Percentiles rank a stretch among this genome's conserved stretches.
These are phyloP conservation scores for Suhomyces anneliseae DNA, from an alignment of 1,139 yeast species.

Conservation along the genomic window DNA sequence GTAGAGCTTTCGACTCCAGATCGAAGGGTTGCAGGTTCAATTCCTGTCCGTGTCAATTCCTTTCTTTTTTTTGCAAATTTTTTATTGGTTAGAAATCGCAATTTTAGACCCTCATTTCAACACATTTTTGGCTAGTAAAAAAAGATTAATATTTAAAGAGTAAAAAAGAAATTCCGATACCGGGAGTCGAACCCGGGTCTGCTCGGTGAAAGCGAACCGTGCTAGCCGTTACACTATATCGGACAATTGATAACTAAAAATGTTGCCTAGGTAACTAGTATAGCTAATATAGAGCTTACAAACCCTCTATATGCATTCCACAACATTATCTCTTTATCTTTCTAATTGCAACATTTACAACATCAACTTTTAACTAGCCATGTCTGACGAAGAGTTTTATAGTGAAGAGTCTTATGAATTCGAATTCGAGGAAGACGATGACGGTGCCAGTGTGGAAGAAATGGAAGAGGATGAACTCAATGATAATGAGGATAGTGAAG, in stretches of 20 bases:
- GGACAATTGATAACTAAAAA: constrained; percentile 31
- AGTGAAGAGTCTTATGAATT: constrained; percentile 67
- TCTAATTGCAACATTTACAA: too few relatives aligned
- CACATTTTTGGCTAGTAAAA: background rate
- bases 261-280: background rate
- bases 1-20: constrained; percentile 88
- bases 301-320: too few relatives aligned
- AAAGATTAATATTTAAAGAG: background rate
- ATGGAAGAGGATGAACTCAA: constrained; percentile 24
- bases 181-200: constrained; percentile 85
- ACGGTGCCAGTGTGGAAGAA: constrained; percentile 7
- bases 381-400: constrained; percentile 59
- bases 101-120: background rate
- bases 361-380: constrained; percentile 12
- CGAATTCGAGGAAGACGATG: constrained; percentile 61
- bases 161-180: constrained; percentile 38
- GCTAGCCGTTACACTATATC: constrained; percentile 82
- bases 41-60: constrained; percentile 24
- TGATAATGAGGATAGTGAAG: constrained; percentile 18
- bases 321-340: too few relatives aligned
- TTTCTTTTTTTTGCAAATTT: constrained; percentile 6
- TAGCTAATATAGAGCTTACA: background rate
- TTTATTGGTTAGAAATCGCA: background rate
- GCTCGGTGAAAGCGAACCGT: constrained; percentile 84
- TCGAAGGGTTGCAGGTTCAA: constrained; percentile 54